These are phyloP conservation scores for Fusarium fracticaudum DNA, from an alignment of 2,329 filamentous ascomycete genomes.

Conservation along the genomic window DNA sequence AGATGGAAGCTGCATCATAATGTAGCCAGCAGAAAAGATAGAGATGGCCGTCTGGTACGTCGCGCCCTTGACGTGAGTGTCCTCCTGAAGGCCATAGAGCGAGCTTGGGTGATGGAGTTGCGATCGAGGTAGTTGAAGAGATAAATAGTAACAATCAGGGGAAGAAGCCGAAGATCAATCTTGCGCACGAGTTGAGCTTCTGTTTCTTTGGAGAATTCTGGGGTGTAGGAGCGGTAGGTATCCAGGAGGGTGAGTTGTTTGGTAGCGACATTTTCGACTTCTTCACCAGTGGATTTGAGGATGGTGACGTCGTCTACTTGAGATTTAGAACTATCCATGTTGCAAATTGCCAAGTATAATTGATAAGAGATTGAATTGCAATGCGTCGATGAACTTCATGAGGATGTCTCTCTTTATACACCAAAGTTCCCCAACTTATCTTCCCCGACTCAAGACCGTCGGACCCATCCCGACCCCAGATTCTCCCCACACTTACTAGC, in stretches of 20 bases:
- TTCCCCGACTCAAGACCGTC: neutral
- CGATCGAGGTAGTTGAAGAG: neutral
- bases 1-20: neutral
- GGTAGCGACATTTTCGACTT: neutral
- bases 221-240: neutral
- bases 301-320: neutral
- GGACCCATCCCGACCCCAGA: neutral
- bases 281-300: neutral
- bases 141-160: neutral
- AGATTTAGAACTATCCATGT: neutral
- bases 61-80: neutral
- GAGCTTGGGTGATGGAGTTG: neutral
- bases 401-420: neutral
- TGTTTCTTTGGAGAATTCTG: neutral
- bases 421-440: neutral
- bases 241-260: neutral
- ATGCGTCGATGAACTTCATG: too few relatives aligned
- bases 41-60: neutral
- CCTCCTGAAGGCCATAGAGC: neutral
- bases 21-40: neutral
- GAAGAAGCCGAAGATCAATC: neutral
- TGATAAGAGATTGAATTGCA: too few relatives aligned
- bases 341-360: fast-evolving
- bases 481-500: neutral
- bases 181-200: neutral